Evolutionary conservation across 2,329 filamentous ascomycete species (phyloP).

Genomic region (Rhinocladiella mackenziei): DNA sequence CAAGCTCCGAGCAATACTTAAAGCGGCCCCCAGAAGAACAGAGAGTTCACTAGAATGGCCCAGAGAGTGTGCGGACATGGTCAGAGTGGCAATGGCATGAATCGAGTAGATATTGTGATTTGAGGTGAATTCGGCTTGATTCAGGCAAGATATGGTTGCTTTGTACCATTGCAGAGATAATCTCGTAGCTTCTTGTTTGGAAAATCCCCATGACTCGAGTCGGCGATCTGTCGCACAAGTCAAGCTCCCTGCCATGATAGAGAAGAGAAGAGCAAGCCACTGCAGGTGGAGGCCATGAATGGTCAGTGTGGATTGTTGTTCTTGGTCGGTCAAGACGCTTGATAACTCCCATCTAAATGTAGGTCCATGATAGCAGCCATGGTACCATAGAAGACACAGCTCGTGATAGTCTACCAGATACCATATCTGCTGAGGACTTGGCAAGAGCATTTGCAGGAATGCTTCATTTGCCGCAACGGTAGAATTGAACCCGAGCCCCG

Average conservation of each 20-base stretch:
- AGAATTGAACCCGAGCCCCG: slow-evolving; percentile 6
- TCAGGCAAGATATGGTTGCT: slow-evolving; percentile 44
- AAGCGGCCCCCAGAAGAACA: slow-evolving; percentile 44
- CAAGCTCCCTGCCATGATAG: slow-evolving; percentile 27
- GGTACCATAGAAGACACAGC: slow-evolving; percentile 25
- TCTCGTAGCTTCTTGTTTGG: slow-evolving; percentile 39
- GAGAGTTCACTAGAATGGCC: slow-evolving; percentile 48
- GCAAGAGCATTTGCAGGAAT: slow-evolving; percentile 26
- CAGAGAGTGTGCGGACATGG: slow-evolving; percentile 49
- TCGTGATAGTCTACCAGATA: slow-evolving; percentile 26
- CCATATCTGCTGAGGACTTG: slow-evolving; percentile 19
- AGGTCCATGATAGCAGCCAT: slow-evolving; percentile 23
- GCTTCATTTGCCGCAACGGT: slow-evolving; percentile 11
- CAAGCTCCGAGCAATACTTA: slow-evolving; percentile 47
- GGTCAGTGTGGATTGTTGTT: slow-evolving; percentile 8
- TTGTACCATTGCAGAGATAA: slow-evolving; percentile 47
- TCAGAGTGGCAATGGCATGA: slow-evolving; percentile 47
- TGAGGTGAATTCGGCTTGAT: slow-evolving; percentile 45
- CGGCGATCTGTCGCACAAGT: slow-evolving; percentile 15
- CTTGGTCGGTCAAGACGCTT: slow-evolving; percentile 13
- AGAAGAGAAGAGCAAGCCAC: slow-evolving; percentile 27
- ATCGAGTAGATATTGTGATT: slow-evolving; percentile 42
- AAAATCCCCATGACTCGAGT: slow-evolving; percentile 44
- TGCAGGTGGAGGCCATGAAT: slow-evolving; percentile 17
- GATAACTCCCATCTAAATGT: slow-evolving; percentile 22